These are phyloP conservation scores for Lepidium africanum DNA, from an alignment of 345 rosid species.

Conservation along the genomic window DNA sequence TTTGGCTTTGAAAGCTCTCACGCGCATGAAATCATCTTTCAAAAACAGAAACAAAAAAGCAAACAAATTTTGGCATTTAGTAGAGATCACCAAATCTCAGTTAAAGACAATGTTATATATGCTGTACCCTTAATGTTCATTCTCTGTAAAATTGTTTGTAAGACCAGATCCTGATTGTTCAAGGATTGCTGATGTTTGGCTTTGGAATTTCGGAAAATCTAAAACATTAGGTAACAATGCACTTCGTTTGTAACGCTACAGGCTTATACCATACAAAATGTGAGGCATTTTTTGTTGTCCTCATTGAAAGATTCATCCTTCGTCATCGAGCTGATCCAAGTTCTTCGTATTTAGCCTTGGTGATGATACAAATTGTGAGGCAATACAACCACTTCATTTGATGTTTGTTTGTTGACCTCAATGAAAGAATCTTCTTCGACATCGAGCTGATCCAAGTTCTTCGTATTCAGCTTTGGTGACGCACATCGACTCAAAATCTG, in stretches of 20 bases:
- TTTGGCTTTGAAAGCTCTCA: background rate
- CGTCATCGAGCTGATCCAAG: slow-evolving; percentile 87
- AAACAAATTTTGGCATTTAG: slow-evolving; percentile 7
- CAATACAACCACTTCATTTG: background rate
- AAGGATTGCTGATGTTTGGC: background rate
- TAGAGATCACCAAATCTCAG: background rate
- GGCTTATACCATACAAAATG: background rate
- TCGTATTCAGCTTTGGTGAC: slow-evolving; percentile 94
- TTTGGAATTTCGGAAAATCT: background rate
- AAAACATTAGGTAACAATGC: background rate
- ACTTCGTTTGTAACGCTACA: background rate
- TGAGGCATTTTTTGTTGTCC: background rate
- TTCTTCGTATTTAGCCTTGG: slow-evolving; percentile 93
- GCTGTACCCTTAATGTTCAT: slow-evolving; percentile 5
- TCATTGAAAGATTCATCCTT: slow-evolving; percentile 63
- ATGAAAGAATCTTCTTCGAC: slow-evolving; percentile 73
- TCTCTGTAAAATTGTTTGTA: slow-evolving; percentile 7
- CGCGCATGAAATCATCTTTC: background rate
- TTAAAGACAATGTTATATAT: background rate
- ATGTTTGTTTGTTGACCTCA: slow-evolving; percentile 15
- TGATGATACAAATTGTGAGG: slow-evolving; percentile 17
- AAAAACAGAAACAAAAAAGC: background rate
- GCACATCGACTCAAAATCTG: slow-evolving; percentile 79
- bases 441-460: slow-evolving; percentile 87
- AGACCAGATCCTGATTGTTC: background rate